phyloP scores from a whole-genome alignment of 2,329 filamentous ascomycete species.

The Fonsecaea erecta region DNA sequence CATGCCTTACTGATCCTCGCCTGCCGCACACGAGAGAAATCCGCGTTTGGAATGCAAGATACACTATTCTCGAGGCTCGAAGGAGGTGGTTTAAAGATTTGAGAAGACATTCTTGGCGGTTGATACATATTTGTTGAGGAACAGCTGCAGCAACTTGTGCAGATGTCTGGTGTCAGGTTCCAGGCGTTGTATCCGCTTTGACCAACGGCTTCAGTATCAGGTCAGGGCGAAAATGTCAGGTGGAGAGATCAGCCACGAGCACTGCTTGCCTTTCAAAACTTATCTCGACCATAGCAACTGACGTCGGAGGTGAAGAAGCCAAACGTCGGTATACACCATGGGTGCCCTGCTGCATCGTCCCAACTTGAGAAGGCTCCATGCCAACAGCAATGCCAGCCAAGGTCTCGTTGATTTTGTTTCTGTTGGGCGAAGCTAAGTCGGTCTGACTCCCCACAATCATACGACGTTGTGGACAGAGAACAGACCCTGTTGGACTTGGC shows the following conservation, averaged over 20 bases:
- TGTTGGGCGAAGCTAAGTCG: not conserved
- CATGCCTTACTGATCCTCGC: not conserved
- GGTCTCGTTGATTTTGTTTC: not conserved
- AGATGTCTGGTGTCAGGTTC: not conserved
- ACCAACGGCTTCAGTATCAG: not conserved
- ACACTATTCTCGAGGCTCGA: not conserved
- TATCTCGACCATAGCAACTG: not conserved
- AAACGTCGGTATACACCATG: not conserved
- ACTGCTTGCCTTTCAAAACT: not conserved
- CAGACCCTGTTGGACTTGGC: not conserved
- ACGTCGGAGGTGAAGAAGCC: not conserved
- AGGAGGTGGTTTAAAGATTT: not conserved
- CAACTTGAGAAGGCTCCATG: not conserved
- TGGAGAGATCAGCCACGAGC: not conserved
- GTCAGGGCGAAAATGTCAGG: not conserved
- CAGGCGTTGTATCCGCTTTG: not conserved
- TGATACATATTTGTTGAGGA: not conserved
- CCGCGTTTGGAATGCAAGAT: not conserved
- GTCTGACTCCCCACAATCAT: not conserved
- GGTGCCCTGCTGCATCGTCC: not conserved
- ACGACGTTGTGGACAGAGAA: not conserved
- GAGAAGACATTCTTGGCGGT: not conserved
- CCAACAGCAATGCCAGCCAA: not conserved
- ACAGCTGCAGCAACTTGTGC: not conserved
- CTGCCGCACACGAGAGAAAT: not conserved